A percentile compares a stretch with the other conserved stretches of the same genome.
These are phyloP conservation scores for Cymbidium sinense DNA, from an alignment of 106 monocot species.

Conservation along the genomic window DNA sequence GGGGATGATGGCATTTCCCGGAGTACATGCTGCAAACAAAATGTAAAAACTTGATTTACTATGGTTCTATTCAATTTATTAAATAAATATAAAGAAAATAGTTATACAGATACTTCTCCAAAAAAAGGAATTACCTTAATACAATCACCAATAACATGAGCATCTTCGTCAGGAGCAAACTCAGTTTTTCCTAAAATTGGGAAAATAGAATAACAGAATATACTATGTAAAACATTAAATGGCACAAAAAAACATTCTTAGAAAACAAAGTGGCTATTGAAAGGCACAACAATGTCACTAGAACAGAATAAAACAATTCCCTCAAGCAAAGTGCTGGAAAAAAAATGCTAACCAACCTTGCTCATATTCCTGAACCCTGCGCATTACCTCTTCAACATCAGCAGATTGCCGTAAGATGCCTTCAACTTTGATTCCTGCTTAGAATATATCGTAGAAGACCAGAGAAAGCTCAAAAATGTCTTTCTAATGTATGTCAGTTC, in stretches of 20 bases:
- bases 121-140: conserved; percentile 58
- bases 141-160: conserved; percentile 97
- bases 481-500: background rate
- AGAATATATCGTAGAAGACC: background rate
- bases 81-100: background rate
- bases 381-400: conserved; percentile 94
- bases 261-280: background rate
- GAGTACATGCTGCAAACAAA: conserved; percentile 66
- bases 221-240: conserved; percentile 2
- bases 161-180: conserved; percentile 87
- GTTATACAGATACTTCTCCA: background rate
- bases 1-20: conserved; percentile 94
- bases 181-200: conserved; percentile 66
- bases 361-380: conserved; percentile 75
- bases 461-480: background rate
- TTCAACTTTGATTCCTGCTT: conserved; percentile 83
- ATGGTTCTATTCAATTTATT: conserved; percentile 10
- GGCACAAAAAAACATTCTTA: background rate
- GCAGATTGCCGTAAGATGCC: conserved; percentile 98
- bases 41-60: background rate
- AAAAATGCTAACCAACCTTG: conserved; percentile 41
- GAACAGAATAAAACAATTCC: conserved; percentile 1
- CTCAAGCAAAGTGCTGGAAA: background rate
- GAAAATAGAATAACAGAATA: background rate
- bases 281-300: background rate